Conservation (phyloP, 306 rosid genomes). For the Cicer yamashitae region DNA sequence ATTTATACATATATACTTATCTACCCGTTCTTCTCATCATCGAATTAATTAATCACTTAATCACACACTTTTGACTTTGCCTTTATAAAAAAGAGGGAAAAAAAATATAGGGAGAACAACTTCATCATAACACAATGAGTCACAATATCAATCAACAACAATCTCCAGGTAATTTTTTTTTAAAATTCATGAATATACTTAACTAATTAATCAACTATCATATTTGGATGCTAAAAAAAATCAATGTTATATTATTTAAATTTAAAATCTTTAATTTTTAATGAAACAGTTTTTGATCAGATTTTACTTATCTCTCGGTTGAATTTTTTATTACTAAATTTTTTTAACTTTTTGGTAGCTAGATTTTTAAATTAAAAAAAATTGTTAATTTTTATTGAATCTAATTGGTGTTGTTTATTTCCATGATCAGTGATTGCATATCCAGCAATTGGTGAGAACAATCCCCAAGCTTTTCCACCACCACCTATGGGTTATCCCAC, state of each 20-base stretch:
- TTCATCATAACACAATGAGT: conserved; percentile 38
- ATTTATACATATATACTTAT: neutral
- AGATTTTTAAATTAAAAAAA: neutral
- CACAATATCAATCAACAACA: conserved; percentile 47
- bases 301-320: no score
- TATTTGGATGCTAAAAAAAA: neutral
- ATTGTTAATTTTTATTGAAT: neutral
- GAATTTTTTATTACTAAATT: no score
- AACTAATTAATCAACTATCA: neutral
- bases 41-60: neutral
- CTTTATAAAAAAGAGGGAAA: neutral
- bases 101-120: neutral
- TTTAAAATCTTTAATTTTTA: neutral
- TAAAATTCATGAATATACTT: neutral
- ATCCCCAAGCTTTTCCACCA: conserved; percentile 35
- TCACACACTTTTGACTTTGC: neutral
- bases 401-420: neutral
- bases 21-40: neutral
- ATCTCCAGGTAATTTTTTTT: conserved; percentile 36
- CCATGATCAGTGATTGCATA: conserved; percentile 43
- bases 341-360: neutral
- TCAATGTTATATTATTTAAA: neutral
- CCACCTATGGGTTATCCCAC: conserved; percentile 58
- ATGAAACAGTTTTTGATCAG: no score
- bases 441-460: conserved; percentile 41